Base-by-base conservation (phyloP, 805 yeast species). In the Cyberlindnera misumaiensis region DNA sequence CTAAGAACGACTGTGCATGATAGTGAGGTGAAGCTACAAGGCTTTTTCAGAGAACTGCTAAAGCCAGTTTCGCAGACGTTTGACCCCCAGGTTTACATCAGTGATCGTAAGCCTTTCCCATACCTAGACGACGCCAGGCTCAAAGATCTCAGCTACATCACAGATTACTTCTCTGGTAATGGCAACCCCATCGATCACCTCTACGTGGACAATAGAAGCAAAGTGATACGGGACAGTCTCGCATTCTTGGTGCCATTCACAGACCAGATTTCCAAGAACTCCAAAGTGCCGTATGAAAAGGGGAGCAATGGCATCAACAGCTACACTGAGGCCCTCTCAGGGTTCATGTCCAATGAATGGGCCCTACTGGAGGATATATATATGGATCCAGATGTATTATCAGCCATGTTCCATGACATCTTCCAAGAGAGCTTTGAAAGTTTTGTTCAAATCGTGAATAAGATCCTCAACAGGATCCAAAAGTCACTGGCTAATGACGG, bases 251-350 rank as follows among this genome's bases (percentile, higher is more conserved):
- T 70, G 34, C 66, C 72, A 1, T 65, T 65, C 37, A 72, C 75
- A 14, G 63, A 63, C 46, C 67, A 68, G 29, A 52, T 55, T 22
- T 59, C 59, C 33, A 53, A 47, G 43, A 56, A 59, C 20, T 59
- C 55, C 30, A 69, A 63, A 42, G 67, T 63, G 10, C 82, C 75
- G 1, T 83, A 73, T 57, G 79, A 73, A 53, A 75, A 68, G 54
- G 85, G 79, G 4, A 69, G 72, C 36, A 77, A 71, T 56, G 83
- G 86, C 8, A 68, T 83, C 26, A 62, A 61, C 9, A 58, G 58
- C 32, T 80, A 76, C 53, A 68, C 75, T 9, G 73, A 70, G 31
- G 80, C 77, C 3, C 52, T 79, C 6, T 52, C 70, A 16, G 67
- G 68, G 6, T 62, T 69, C 35, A 63, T 78, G 14, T 62, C 68